phyloP scores from a whole-genome alignment of 768 basidiomycete genomes.

The Suillus plorans region DNA sequence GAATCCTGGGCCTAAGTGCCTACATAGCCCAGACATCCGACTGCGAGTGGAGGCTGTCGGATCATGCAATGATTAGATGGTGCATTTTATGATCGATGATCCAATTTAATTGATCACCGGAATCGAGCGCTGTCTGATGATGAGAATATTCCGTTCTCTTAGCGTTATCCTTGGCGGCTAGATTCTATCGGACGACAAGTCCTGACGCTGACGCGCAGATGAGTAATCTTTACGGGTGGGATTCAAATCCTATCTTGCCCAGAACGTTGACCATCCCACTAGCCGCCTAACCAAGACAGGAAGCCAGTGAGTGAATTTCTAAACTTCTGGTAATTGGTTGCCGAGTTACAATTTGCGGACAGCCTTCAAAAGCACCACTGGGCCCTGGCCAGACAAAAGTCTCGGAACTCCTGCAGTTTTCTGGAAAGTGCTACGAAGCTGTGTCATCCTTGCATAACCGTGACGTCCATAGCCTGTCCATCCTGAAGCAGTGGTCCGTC shows the following conservation, averaged over 20 bases:
- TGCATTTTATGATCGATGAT: neutral
- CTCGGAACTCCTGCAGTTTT: neutral
- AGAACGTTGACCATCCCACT: neutral
- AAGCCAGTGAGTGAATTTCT: neutral
- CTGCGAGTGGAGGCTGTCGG: neutral
- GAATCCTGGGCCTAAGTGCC: no score
- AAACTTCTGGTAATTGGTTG: neutral
- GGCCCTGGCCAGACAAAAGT: neutral
- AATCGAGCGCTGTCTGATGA: neutral
- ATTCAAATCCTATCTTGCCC: neutral
- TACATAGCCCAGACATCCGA: no score
- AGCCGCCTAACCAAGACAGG: neutral
- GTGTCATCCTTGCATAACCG: neutral
- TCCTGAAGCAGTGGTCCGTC: neutral
- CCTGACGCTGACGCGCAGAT: neutral
- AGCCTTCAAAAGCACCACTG: neutral
- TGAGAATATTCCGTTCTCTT: neutral
- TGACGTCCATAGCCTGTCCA: neutral
- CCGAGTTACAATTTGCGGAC: neutral
- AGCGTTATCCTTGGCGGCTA: no score
- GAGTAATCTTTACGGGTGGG: no score
- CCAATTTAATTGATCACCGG: neutral
- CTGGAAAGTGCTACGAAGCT: constrained; percentile 1
- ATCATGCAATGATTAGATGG: neutral
- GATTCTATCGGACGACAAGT: neutral